Evolutionary conservation across 345 rosid genomes (phyloP).

Genomic region (Salix koriyanagi): DNA sequence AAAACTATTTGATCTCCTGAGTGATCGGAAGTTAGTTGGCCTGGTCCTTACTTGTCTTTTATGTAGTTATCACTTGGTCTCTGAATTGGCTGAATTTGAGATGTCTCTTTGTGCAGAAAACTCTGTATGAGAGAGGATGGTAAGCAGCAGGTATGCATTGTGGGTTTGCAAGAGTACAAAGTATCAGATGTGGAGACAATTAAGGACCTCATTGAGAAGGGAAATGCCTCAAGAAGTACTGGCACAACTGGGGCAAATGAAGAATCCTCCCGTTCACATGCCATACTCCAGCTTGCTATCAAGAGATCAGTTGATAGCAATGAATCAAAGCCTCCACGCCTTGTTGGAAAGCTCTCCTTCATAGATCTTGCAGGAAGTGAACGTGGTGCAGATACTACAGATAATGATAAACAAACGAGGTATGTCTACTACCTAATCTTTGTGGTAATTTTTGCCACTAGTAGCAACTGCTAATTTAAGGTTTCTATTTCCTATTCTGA

Average conservation of each 20-base stretch:
- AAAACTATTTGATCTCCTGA: conserved; percentile 85
- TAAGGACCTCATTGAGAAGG: conserved; percentile 92
- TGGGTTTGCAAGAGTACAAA: conserved; percentile 90
- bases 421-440: conserved; percentile 16
- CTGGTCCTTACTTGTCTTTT: conserved; percentile 3
- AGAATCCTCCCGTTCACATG: conserved; percentile 98
- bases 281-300: conserved; percentile 91
- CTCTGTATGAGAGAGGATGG: conserved; percentile 99
- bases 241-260: conserved; percentile 99
- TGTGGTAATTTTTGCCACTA: background rate
- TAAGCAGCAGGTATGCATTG: conserved; percentile 96
- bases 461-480: background rate
- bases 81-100: conserved; percentile 14
- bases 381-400: conserved; percentile 99
- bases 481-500: background rate
- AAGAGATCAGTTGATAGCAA: conserved; percentile 78
- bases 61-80: background rate
- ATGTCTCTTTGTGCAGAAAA: conserved; percentile 44
- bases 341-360: conserved; percentile 91
- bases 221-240: conserved; percentile 85
- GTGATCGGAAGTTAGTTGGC: conserved; percentile 86
- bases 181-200: conserved; percentile 93
- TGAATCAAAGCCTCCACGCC: conserved; percentile 84
- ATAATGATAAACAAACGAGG: conserved; percentile 98
- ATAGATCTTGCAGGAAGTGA: conserved; percentile 99